A percentile compares a stretch with the other conserved stretches of the same genome.
Conservation (phyloP, 208 protist species). For the Wallacemonas sp. region DNA sequence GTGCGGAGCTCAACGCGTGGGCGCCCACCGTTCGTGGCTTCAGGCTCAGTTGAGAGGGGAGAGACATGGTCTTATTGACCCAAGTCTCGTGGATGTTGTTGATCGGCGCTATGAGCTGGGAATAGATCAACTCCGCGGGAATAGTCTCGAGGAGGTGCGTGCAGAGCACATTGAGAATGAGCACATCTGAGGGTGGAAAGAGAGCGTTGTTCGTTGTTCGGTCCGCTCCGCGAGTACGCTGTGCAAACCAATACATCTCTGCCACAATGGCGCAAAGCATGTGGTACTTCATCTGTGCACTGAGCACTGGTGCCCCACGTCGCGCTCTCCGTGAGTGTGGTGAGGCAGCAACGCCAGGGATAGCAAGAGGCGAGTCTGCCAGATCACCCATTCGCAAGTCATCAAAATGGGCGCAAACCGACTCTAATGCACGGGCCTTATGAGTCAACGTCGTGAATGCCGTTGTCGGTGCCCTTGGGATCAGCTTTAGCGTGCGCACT, state of each 20-base stretch:
- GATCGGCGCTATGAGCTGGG: constrained; percentile 44
- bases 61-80: constrained; percentile 78
- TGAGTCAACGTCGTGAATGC: constrained; percentile 21
- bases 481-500: constrained; percentile 56
- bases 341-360: neutral
- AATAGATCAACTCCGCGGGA: constrained; percentile 71
- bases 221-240: constrained; percentile 77
- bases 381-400: constrained; percentile 24
- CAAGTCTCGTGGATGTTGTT: constrained; percentile 52
- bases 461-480: constrained; percentile 44
- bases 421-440: constrained; percentile 21
- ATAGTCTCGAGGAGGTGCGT: constrained; percentile 76
- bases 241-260: constrained; percentile 87
- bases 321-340: neutral
- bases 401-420: constrained; percentile 59
- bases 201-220: constrained; percentile 89
- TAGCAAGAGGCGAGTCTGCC: constrained; percentile 13
- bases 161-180: constrained; percentile 83
- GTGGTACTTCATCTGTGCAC: constrained; percentile 24
- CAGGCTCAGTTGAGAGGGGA: constrained; percentile 65
- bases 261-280: constrained; percentile 80
- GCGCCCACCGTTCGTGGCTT: constrained; percentile 55
- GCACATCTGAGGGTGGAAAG: constrained; percentile 86
- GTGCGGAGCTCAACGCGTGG: constrained; percentile 33
- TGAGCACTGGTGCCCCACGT: neutral